Evolutionary conservation across 257 asterid genomes (phyloP), one percentile per base, ranked within the genome.

Genomic region (Nicotiana sylvestris): DNA sequence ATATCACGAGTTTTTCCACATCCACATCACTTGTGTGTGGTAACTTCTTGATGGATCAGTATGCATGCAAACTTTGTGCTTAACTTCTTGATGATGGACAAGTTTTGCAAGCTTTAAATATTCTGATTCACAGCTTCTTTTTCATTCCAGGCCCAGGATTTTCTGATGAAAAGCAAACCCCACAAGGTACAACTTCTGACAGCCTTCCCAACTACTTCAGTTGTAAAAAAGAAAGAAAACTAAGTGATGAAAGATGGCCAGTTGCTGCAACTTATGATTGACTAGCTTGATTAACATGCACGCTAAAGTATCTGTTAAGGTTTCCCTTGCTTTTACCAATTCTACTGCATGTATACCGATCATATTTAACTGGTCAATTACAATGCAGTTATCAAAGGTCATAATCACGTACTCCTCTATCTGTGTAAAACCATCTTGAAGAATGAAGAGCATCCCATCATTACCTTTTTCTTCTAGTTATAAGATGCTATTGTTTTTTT

Each of bases 141-240:
- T 16, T 58, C 13, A 81, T 91, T 86, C 81, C 93, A 96, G 99
- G 93, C 85, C 76, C 97, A 88, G 74, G 93, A 90, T 72, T 96
- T 96, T 89, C 90, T 94, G 78, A 90, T 81, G 8, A 94, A 94
- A 89, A 86, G 90, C 81, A 93, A 91, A 87, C 97, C 97, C 85
- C 98, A 96, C 86, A 97, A 92, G 99, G 99, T 96, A 93, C 83
- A 18, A 25, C 83, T 60, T 61, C 46, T 81, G 6, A 49, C 61
- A 81, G 46, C 67, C 67, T 66, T 27, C 67, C 76, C 77, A 49
- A 51, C 43, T 39, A 64, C 77, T 49, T 46, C 21, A 16, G 77
- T 81, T 27, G 51, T 18, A 49, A 65, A 81, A 68, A 35, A 25
- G 77, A 81, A 65, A 49, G 64, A 74, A 74, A 25, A 49, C 64